Base-by-base conservation (phyloP, 352 stramenopile genomes). In the Globisporangium cederbergense region DNA sequence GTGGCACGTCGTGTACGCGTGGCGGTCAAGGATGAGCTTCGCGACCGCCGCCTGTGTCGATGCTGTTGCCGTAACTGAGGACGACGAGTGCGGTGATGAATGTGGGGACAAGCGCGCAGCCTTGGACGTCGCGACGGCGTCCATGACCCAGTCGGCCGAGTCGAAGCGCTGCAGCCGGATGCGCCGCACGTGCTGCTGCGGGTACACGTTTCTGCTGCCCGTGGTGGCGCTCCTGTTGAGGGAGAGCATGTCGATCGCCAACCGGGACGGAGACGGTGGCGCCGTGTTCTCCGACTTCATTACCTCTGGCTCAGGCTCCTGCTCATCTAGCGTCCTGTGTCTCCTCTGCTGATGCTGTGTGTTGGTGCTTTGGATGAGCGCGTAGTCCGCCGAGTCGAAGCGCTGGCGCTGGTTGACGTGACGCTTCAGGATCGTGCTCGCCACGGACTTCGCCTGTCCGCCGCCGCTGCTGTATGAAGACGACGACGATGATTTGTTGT, bases 351-450 rank as follows among this genome's bases (percentile, higher is more conserved):
- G 20, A 4, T 62, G 34, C 22, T 38, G 52, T 55, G 11, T 16
- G 3, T 28, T 40, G 18, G 68, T 43, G 10, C 62, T 67, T 10
- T 73, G 62, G n/a, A 70, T 64, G 67, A 91, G 81, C 34, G 73
- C 78, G 61, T 84, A 88, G 61, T 91, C 83, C 8, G 83, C 83
- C 58, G 83, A 91, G 62, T 91, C 83, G 60, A 91, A 91, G 34
- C 83, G 83, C 69, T 91, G 79, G 45, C 82, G 82, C 46, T 83
- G 70, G 46, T 74, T 66, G 10, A 59, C 52, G 53, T 81, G 79
- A 6, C 82, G 82, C 60, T 83, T 76, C 56, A 91, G 68, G 56
- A 89, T 76, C 20, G 67, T 71, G 30, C 45, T 74, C 28, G 77
- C 77, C n/a, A 79, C 76, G 16, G 70, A 66, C 56, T 67, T 64